phyloP scores from a whole-genome alignment of 345 rosid genomes.

The Rhizophora apiculata region DNA sequence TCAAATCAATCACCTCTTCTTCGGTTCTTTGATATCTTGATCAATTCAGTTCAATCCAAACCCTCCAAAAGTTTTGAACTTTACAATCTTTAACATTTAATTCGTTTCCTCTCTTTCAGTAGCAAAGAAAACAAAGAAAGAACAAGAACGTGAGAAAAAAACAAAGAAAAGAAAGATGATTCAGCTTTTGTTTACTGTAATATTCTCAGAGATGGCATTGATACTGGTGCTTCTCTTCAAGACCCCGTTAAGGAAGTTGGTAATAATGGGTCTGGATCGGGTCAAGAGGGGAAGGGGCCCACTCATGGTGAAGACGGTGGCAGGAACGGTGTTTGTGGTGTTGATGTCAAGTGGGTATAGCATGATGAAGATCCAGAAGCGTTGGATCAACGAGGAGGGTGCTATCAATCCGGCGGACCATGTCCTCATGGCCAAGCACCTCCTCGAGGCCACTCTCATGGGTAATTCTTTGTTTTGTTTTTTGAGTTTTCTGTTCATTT shows the following conservation, averaged over 20 bases:
- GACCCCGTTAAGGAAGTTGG: conserved; percentile 31
- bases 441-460: conserved; percentile 37
- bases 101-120: neutral
- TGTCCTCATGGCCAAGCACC: conserved; percentile 33
- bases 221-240: conserved; percentile 26
- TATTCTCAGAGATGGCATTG: conserved; percentile 28
- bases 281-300: conserved; percentile 32
- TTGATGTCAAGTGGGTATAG: conserved; percentile 24
- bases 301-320: conserved; percentile 32
- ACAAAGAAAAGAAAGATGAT: conserved; percentile 14
- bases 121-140: neutral
- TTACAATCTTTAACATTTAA: neutral
- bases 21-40: neutral
- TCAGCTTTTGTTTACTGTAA: conserved; percentile 26
- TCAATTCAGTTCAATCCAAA: neutral
- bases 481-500: neutral
- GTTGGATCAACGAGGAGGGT: conserved; percentile 19
- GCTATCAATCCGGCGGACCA: conserved; percentile 27
- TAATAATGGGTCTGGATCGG: conserved; percentile 30
- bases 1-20: neutral
- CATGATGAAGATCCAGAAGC: conserved; percentile 30
- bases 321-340: conserved; percentile 26
- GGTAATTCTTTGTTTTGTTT: conserved; percentile 15
- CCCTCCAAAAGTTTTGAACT: neutral
- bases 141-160: too few species aligned